Percentiles rank a stretch among this genome's conserved stretches.
Evolutionary conservation across 768 basidiomycete genomes (phyloP).

Genomic region (Clavulina sp.): DNA sequence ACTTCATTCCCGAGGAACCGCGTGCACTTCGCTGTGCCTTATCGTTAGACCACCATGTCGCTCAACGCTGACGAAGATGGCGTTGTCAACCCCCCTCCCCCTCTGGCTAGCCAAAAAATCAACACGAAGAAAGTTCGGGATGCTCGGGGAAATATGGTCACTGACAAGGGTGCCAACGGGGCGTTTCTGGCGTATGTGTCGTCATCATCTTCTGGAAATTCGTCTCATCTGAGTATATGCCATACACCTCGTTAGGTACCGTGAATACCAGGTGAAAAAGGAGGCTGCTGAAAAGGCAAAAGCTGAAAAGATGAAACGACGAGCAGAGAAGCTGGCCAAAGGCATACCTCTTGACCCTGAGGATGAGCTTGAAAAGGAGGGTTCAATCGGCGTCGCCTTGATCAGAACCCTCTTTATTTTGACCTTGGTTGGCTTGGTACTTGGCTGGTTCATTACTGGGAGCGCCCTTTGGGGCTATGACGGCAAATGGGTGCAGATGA

Average conservation of each 20-base stretch:
- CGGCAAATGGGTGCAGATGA: conserved; percentile 40
- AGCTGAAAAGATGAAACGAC: conserved; percentile 52
- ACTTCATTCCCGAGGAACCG: too few relatives aligned
- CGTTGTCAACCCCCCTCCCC: background rate
- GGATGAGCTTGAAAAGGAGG: conserved; percentile 46
- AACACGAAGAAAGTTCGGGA: conserved; percentile 6
- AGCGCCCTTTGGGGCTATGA: conserved; percentile 74
- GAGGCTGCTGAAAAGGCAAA: conserved; percentile 46
- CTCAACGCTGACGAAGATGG: too few relatives aligned
- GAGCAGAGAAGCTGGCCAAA: conserved; percentile 51
- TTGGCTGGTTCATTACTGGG: conserved; percentile 74
- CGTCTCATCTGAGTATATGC: conserved; percentile 5
- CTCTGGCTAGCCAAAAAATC: background rate
- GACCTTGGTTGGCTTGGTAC: conserved; percentile 32
- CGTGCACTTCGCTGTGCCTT: too few relatives aligned
- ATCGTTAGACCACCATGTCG: too few relatives aligned
- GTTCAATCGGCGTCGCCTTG: conserved; percentile 17
- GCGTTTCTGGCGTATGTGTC: conserved; percentile 55
- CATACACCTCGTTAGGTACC: conserved; percentile 10
- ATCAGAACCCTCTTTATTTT: conserved; percentile 56
- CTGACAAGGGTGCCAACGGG: conserved; percentile 66
- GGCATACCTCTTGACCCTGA: conserved; percentile 59
- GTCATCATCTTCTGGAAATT: conserved; percentile 26
- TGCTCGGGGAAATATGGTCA: conserved; percentile 52
- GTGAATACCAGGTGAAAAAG: conserved; percentile 29